Conservation (phyloP, 306 rosid genomes). For the Vicia villosa region DNA sequence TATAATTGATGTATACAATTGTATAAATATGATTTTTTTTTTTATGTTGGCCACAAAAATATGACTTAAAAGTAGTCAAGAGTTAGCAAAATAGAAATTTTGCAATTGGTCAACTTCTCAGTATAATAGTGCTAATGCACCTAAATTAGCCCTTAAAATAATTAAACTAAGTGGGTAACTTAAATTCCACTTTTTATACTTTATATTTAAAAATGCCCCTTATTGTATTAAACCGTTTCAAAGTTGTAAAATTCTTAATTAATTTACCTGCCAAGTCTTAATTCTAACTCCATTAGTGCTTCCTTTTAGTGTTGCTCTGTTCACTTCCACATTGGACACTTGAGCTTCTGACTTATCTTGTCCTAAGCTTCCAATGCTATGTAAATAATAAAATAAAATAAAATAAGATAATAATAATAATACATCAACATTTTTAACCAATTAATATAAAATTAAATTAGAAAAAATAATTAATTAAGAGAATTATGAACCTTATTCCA, state of each 20-base stretch:
- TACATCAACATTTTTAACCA: neutral
- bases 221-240: neutral
- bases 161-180: neutral
- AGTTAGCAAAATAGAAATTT: constrained; percentile 5
- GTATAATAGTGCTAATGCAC: neutral
- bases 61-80: too few species aligned
- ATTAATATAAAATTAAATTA: neutral
- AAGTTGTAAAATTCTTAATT: neutral
- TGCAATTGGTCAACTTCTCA: constrained; percentile 17
- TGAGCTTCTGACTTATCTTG: constrained; percentile 54
- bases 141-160: constrained; percentile 3
- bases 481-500: constrained; percentile 70
- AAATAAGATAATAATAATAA: neutral
- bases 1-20: too few species aligned
- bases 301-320: constrained; percentile 56
- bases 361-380: constrained; percentile 92
- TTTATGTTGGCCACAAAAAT: neutral
- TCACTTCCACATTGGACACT: constrained; percentile 67
- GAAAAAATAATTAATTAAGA: neutral
- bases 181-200: neutral
- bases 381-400: too few species aligned
- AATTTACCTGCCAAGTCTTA: constrained; percentile 87
- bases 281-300: constrained; percentile 87
- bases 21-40: too few species aligned
- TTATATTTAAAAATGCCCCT: neutral